Percentiles rank a stretch among this genome's conserved stretches.
These are phyloP conservation scores for Coffea canephora DNA, from an alignment of 257 asterid genomes.

Conservation along the genomic window DNA sequence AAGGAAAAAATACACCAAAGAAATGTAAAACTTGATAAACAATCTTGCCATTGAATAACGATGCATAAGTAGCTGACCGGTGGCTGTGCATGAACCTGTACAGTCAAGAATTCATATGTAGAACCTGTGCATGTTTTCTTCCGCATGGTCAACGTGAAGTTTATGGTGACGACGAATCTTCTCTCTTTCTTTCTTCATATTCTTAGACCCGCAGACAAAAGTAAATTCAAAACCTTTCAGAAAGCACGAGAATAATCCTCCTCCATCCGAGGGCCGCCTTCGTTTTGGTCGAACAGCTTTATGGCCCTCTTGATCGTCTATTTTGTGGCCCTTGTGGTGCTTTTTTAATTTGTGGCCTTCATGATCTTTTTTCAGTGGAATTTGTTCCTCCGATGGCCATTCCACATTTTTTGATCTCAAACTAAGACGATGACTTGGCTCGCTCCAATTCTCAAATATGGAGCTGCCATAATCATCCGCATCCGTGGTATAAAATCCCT, in stretches of 20 bases:
- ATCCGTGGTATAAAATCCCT: conserved; percentile 37
- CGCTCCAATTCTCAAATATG: conserved; percentile 68
- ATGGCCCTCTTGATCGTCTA: neutral
- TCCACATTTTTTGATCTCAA: conserved; percentile 14
- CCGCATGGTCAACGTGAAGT: conserved; percentile 14
- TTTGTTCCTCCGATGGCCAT: conserved; percentile 29
- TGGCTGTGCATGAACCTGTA: neutral
- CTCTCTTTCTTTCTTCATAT: conserved; percentile 28
- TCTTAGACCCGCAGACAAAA: conserved; percentile 55
- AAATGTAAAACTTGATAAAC: neutral
- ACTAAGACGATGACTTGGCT: conserved; percentile 22
- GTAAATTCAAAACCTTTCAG: conserved; percentile 59
- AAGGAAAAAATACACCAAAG: neutral
- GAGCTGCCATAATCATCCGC: conserved; percentile 59
- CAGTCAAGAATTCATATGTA: conserved; percentile 13
- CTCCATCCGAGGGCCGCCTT: conserved; percentile 27
- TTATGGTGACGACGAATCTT: conserved; percentile 9
- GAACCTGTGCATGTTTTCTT: conserved; percentile 21
- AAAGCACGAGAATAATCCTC: conserved; percentile 61
- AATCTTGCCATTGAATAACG: neutral
- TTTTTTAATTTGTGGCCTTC: neutral
- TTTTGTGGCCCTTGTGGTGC: neutral
- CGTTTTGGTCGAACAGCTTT: neutral
- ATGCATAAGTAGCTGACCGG: neutral
- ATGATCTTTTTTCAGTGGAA: conserved; percentile 15